These are phyloP conservation scores for Leucocoprinus sp. DNA, from an alignment of 768 basidiomycete genomes.

Conservation along the genomic window DNA sequence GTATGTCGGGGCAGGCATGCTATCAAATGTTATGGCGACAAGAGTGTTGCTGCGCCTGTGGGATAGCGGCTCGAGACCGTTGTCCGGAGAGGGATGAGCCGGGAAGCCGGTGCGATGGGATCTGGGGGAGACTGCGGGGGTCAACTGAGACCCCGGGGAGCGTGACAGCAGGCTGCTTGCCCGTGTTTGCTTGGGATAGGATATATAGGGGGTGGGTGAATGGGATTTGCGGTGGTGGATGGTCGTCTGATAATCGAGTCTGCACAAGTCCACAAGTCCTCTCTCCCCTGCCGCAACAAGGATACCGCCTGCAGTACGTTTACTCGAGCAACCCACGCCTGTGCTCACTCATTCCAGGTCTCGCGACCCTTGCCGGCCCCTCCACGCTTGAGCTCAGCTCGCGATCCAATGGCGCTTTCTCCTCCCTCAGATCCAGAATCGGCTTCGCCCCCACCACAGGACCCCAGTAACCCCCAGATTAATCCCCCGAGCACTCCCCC, in stretches of 20 bases:
- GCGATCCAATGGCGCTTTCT: no score
- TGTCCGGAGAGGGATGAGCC: neutral
- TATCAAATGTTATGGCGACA: no score
- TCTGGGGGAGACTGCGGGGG: slow-evolving; percentile 7
- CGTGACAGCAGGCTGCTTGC: slow-evolving; percentile 6
- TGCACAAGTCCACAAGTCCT: slow-evolving; percentile 3
- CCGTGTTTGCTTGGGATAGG: slow-evolving; percentile 2
- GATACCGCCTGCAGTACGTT: slow-evolving; percentile 41
- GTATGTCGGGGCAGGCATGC: no score
- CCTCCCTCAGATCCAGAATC: no score
- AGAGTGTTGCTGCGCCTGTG: no score
- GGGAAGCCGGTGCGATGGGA: slow-evolving; percentile 7
- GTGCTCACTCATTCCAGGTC: slow-evolving; percentile 38
- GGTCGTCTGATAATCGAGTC: slow-evolving; percentile 13
- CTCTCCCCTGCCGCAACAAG: slow-evolving; percentile 31
- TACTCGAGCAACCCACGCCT: slow-evolving; percentile 14
- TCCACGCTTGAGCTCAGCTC: slow-evolving; percentile 66
- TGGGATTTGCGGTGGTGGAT: slow-evolving; percentile 9
- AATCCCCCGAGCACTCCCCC: no score
- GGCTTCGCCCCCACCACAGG: no score
- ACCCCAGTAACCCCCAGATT: no score
- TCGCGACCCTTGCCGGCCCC: slow-evolving; percentile 95
- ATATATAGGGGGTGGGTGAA: slow-evolving; percentile 1
- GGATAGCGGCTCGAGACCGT: no score
- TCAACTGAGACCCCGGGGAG: slow-evolving; percentile 1